Evolutionary conservation across 306 rosid genomes (phyloP).

Genomic region (Begonia masoniana): DNA sequence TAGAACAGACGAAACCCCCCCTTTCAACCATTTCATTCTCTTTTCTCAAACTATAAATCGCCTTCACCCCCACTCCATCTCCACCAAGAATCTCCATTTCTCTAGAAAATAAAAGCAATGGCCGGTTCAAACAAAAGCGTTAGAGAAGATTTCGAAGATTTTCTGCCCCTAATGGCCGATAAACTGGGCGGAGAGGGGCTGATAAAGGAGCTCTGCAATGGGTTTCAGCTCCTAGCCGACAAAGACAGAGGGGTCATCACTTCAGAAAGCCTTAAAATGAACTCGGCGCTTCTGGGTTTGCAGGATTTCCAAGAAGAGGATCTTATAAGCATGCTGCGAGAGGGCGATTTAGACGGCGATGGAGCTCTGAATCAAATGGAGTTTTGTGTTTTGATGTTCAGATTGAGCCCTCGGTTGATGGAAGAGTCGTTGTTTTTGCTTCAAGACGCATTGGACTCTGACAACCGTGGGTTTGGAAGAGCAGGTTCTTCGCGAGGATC

Average conservation of each 20-base stretch:
- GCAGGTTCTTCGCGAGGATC: too few species aligned
- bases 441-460: slow-evolving; percentile 29
- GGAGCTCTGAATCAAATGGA: slow-evolving; percentile 74
- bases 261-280: slow-evolving; percentile 50
- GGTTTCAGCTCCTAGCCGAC: slow-evolving; percentile 70
- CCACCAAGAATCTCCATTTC: too few species aligned
- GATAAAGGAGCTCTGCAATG: slow-evolving; percentile 72
- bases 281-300: slow-evolving; percentile 50
- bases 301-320: slow-evolving; percentile 64
- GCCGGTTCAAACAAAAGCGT: slow-evolving; percentile 23
- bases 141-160: slow-evolving; percentile 35
- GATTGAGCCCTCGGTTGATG: slow-evolving; percentile 81
- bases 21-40: too few species aligned
- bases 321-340: slow-evolving; percentile 56
- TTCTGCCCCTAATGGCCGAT: slow-evolving; percentile 67
- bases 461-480: too few species aligned
- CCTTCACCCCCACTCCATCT: too few species aligned
- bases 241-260: slow-evolving; percentile 64
- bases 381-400: slow-evolving; percentile 92
- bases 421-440: slow-evolving; percentile 56
- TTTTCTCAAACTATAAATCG: too few species aligned
- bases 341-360: slow-evolving; percentile 78
- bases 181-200: slow-evolving; percentile 81
- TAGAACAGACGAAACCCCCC: too few species aligned
- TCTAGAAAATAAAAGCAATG: slow-evolving; percentile 10